Conservation (phyloP, 2,329 filamentous ascomycete species). For the Trichophyton simii region DNA sequence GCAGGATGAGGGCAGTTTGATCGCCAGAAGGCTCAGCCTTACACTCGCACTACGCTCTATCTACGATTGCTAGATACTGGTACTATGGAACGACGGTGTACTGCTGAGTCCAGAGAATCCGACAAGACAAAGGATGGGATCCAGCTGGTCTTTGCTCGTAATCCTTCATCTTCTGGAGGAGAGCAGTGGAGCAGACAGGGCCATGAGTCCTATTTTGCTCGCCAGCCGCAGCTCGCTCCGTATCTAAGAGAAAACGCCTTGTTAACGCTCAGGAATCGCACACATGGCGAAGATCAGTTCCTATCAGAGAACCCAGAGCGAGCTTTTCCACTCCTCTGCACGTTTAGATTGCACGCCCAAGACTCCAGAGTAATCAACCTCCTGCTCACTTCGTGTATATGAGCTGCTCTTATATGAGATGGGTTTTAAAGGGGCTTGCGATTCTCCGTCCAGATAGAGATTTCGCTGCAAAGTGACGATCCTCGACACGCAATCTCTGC, state of each 20-base stretch:
- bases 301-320: background rate
- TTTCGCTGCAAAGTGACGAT: background rate
- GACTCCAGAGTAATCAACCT: background rate
- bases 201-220: background rate
- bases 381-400: too few relatives aligned
- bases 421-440: background rate
- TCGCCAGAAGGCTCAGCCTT: too few relatives aligned
- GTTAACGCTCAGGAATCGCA: background rate
- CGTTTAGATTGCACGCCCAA: background rate
- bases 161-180: background rate
- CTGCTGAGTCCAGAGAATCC: too few relatives aligned
- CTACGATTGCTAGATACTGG: too few relatives aligned
- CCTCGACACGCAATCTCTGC: background rate
- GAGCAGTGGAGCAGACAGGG: background rate
- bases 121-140: too few relatives aligned
- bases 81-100: too few relatives aligned
- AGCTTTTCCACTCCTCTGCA: background rate
- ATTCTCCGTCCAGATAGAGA: background rate
- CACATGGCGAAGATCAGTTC: constrained; percentile 2
- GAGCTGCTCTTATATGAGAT: background rate
- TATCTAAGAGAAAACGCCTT: background rate
- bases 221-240: background rate
- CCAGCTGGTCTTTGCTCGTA: background rate
- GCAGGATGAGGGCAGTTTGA: too few relatives aligned
- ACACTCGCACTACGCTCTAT: too few relatives aligned